phyloP scores from a whole-genome alignment of 345 rosid genomes.

The Nephelium lappaceum region DNA sequence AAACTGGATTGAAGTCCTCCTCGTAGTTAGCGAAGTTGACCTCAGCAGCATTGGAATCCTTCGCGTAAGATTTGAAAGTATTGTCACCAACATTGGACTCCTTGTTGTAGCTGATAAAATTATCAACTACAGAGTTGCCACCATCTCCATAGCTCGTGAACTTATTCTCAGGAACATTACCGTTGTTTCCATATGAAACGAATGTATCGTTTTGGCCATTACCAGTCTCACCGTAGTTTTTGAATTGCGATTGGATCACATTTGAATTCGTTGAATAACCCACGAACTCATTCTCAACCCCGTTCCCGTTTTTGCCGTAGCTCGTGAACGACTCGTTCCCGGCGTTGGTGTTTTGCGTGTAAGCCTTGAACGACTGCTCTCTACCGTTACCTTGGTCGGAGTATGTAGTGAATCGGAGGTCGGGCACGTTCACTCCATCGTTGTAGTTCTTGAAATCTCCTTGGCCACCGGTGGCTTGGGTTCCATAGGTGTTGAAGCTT shows the following conservation, averaged over 20 bases:
- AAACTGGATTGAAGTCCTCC: slow-evolving; percentile 16
- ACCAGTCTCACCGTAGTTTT: slow-evolving; percentile 58
- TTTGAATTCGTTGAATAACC: slow-evolving; percentile 60
- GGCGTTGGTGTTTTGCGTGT: slow-evolving; percentile 54
- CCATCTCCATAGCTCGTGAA: slow-evolving; percentile 61
- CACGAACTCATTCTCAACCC: slow-evolving; percentile 50
- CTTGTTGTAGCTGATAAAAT: slow-evolving; percentile 60
- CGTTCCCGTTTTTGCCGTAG: slow-evolving; percentile 79
- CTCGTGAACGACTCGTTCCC: slow-evolving; percentile 59
- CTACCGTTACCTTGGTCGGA: slow-evolving; percentile 47
- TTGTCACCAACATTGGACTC: slow-evolving; percentile 65
- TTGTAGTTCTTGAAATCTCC: slow-evolving; percentile 66
- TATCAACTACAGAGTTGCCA: slow-evolving; percentile 48
- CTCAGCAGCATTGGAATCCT: slow-evolving; percentile 46
- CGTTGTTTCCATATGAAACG: slow-evolving; percentile 62
- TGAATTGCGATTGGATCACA: slow-evolving; percentile 65
- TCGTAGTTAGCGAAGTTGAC: slow-evolving; percentile 60
- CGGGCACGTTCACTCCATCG: slow-evolving; percentile 54
- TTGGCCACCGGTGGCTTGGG: slow-evolving; percentile 56
- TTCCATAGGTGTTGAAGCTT: slow-evolving; percentile 73
- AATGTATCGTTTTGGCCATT: slow-evolving; percentile 63
- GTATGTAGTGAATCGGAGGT: slow-evolving; percentile 60
- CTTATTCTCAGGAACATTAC: slow-evolving; percentile 63
- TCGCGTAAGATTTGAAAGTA: slow-evolving; percentile 62
- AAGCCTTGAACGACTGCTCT: slow-evolving; percentile 54